Conservation (phyloP, 257 asterid species). For the Lithospermum erythrorhizon region DNA sequence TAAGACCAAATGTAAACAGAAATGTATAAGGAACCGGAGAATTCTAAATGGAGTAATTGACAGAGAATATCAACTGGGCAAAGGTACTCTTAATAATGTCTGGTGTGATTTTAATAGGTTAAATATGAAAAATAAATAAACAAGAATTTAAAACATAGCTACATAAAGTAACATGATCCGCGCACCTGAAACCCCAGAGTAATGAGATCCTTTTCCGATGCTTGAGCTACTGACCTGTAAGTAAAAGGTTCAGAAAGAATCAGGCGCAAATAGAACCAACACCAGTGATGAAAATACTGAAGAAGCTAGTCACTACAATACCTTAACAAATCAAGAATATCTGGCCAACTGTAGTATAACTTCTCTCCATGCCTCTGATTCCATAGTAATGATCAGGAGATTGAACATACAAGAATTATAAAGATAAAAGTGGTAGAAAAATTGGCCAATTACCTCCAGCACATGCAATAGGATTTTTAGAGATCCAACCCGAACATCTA, state of each 20-base stretch:
- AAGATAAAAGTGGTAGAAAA: slow-evolving; percentile 7
- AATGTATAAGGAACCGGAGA: no score
- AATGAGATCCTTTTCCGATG: slow-evolving; percentile 82
- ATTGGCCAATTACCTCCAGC: slow-evolving; percentile 52
- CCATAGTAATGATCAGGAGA: slow-evolving; percentile 17
- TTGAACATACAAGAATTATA: slow-evolving; percentile 10
- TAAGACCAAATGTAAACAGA: no score
- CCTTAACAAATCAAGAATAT: slow-evolving; percentile 83
- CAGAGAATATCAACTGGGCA: no score
- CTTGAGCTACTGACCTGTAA: slow-evolving; percentile 76
- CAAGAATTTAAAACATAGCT: background rate
- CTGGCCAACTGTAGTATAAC: slow-evolving; percentile 82
- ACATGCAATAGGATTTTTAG: slow-evolving; percentile 90
- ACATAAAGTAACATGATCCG: slow-evolving; percentile 1
- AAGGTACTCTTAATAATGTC: no score
- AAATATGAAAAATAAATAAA: no score
- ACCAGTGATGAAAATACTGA: background rate
- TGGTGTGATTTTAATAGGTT: no score
- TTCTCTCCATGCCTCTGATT: slow-evolving; percentile 95
- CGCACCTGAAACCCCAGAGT: slow-evolving; percentile 97
- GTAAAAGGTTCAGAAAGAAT: slow-evolving; percentile 11
- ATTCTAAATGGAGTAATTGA: no score
- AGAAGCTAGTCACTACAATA: slow-evolving; percentile 9
- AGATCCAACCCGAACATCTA: slow-evolving; percentile 78
- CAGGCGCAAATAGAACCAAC: slow-evolving; percentile 10